Base-by-base conservation (phyloP, 2,329 filamentous ascomycete species). In the Tolypocladium capitatum region DNA sequence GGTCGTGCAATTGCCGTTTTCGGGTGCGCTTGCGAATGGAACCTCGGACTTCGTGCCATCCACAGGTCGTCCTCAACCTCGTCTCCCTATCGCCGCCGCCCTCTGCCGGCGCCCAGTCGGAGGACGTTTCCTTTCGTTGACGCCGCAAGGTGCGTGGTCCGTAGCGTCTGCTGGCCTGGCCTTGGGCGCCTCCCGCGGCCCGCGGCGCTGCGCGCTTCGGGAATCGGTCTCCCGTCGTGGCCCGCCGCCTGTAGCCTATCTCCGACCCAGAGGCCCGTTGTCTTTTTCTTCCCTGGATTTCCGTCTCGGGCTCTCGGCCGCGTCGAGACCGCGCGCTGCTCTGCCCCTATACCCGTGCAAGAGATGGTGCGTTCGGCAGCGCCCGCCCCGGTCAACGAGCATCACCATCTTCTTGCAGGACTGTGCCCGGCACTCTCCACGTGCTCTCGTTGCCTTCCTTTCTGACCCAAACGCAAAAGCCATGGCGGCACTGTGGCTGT, bases 21-120 rank as follows among this genome's bases (percentile, higher is more conserved):
- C 43, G 53, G 60, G 51, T 51, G 62, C 53, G 56, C 57, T 63
- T 63, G 60, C 60, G 60, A 63, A n/a, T n/a, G 14, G 36, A 27
- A 27, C 36, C 21, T 9, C 13, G 11, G 9, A 24, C 36, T 21
- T 8, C 36, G 36, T 21, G 2, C 13, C 32, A n/a, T n/a, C 7
- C 32, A 33, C n/a, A 13, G 3, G 16, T 10, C 1, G 1, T 41
- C 8, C 8, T 21, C 21, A 27, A 28, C 28, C 21, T n/a, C 21
- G 7, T 14, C 35, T 7, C 21, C 21, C 21, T 21, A 16, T 16
- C 13, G 11, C 36, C 3, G 10, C 35, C 35, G 5, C n/a, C n/a
- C n/a, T 21, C n/a, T 13, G 13, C 20, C 20, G 4, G 4, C 2
- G 13, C 36, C 36, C 14, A 40, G 21, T n/a, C 28, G 21, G 21